phyloP scores from a whole-genome alignment of 805 yeast genomes.

The Alloascoidea africana region DNA sequence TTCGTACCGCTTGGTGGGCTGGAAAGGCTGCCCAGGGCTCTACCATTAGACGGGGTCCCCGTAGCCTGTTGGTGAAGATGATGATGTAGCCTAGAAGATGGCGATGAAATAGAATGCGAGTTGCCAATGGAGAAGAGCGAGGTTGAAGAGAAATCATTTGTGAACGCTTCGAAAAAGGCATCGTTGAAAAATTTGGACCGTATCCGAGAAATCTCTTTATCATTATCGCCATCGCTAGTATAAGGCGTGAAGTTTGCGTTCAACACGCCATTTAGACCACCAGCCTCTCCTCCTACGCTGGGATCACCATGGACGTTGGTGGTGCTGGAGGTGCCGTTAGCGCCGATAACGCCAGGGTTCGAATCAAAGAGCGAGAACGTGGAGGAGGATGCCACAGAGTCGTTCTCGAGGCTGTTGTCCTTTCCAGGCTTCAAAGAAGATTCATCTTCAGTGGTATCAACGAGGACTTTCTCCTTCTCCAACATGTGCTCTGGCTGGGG shows the following conservation, averaged over 20 bases:
- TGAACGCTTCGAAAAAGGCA: neutral
- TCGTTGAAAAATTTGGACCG: neutral
- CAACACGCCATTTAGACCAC: too few species aligned
- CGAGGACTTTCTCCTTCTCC: too few species aligned
- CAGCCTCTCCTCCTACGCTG: too few species aligned
- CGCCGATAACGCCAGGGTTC: neutral
- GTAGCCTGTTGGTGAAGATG: neutral
- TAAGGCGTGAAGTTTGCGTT: too few species aligned
- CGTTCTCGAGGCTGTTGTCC: neutral
- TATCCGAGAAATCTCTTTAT: neutral
- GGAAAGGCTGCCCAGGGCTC: too few species aligned
- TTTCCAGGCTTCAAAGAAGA: neutral
- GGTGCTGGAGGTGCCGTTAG: neutral
- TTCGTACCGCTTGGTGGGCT: too few species aligned
- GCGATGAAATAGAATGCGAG: too few species aligned
- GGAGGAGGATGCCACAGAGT: neutral
- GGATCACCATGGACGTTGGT: neutral
- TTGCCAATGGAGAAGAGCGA: neutral
- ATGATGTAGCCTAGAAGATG: neutral
- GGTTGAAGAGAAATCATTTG: neutral
- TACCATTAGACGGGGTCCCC: too few species aligned
- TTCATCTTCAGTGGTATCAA: neutral
- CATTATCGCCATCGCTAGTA: constrained; percentile 1
- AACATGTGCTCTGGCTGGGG: too few species aligned
- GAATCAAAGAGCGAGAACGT: neutral